Conservation (phyloP, 2,329 filamentous ascomycete species). For the Pseudocercospora eumusae region DNA sequence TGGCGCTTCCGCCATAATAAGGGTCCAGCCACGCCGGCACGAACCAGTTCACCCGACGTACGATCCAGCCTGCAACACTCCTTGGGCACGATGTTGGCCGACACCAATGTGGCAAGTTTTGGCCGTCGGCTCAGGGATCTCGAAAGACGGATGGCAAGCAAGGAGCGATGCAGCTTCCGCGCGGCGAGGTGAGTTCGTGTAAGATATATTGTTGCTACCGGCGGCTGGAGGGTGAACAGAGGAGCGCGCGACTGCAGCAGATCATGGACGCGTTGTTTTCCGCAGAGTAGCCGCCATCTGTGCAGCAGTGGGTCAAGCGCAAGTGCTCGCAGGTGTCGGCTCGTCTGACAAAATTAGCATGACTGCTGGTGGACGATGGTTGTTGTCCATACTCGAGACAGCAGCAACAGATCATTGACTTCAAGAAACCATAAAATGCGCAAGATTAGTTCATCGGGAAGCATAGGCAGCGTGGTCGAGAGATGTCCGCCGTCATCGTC, state of each 20-base stretch:
- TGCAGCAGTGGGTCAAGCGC: conserved; percentile 68
- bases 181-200: conserved; percentile 67
- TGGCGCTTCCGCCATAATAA: conserved; percentile 64
- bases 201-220: conserved; percentile 65
- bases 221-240: conserved; percentile 63
- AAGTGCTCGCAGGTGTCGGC: conserved; percentile 62
- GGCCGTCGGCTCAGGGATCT: conserved; percentile 63
- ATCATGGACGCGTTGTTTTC: conserved; percentile 56
- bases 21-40: conserved; percentile 56
- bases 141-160: conserved; percentile 66
- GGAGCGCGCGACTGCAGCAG: conserved; percentile 60
- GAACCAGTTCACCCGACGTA: conserved; percentile 40
- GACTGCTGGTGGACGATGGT: neutral
- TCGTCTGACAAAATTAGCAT: conserved; percentile 51
- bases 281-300: conserved; percentile 60
- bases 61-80: conserved; percentile 55
- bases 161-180: conserved; percentile 61
- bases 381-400: conserved; percentile 42
- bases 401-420: conserved; percentile 49
- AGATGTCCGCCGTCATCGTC: neutral
- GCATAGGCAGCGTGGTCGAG: conserved; percentile 1
- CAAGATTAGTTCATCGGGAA: conserved; percentile 50
- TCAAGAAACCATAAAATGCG: conserved; percentile 49
- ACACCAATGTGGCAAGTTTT: conserved; percentile 61
- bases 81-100: conserved; percentile 64